Evolutionary conservation across 108 stramenopile species (phyloP).

Genomic region (Cyclostephanos invisitatus): DNA sequence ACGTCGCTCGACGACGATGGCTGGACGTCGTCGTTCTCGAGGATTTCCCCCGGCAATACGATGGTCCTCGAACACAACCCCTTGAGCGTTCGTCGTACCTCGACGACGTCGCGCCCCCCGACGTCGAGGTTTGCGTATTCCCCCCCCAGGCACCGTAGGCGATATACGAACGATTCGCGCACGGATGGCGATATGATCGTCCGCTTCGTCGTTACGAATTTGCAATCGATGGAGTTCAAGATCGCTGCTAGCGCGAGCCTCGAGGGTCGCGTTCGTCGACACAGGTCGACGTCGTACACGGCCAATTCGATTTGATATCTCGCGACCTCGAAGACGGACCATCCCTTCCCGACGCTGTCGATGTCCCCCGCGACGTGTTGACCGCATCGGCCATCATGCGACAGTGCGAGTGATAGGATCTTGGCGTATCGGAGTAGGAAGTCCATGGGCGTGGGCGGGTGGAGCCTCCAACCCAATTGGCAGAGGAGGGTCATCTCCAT

Average conservation of each 20-base stretch:
- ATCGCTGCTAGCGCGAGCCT: conserved; percentile 38
- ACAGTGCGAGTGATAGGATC: conserved; percentile 13
- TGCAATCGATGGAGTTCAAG: conserved; percentile 43
- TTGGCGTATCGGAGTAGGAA: conserved; percentile 26
- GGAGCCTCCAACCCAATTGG: conserved; percentile 28
- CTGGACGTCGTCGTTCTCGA: too few species aligned
- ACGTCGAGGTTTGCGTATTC: background rate
- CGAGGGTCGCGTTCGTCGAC: conserved; percentile 33
- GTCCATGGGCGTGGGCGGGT: conserved; percentile 33
- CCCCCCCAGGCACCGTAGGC: conserved; percentile 10
- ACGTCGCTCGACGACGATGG: too few species aligned
- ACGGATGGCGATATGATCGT: conserved; percentile 10
- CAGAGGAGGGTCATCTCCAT: conserved; percentile 26
- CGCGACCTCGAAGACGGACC: conserved; percentile 36
- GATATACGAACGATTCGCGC: conserved; percentile 9
- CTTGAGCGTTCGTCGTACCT: background rate
- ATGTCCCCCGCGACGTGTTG: background rate
- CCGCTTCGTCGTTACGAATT: conserved; percentile 10
- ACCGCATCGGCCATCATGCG: background rate
- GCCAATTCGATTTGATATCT: conserved; percentile 68
- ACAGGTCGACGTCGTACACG: conserved; percentile 40
- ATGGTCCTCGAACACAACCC: conserved; percentile 12
- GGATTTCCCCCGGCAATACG: conserved; percentile 4
- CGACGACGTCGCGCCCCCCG: background rate
- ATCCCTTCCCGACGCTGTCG: conserved; percentile 8